These are phyloP conservation scores for Stygiomarasmius scandens DNA, from an alignment of 1,284 basidiomycete species.

Conservation along the genomic window DNA sequence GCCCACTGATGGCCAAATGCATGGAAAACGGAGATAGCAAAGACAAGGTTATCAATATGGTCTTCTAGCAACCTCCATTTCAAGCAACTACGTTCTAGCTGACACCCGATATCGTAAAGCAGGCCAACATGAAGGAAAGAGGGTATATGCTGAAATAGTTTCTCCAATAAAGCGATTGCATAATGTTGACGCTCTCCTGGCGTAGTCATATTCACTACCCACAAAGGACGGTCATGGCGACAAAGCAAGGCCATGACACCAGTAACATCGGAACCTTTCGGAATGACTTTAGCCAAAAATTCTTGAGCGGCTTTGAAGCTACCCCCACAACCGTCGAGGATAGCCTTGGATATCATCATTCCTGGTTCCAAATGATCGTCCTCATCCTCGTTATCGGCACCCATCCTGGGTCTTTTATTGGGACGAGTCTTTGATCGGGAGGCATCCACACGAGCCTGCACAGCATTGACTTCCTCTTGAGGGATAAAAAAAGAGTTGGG, in stretches of 20 bases:
- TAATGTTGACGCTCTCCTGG: conserved; percentile 24
- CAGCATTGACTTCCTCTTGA: background rate
- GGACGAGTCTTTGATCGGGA: background rate
- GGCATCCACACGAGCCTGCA: background rate
- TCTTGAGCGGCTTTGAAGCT: conserved; percentile 36
- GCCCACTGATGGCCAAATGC: conserved; percentile 32
- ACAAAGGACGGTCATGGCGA: conserved; percentile 18
- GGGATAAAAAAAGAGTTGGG: conserved; percentile 11
- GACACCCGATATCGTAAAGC: conserved; percentile 29
- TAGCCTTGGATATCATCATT: too few relatives aligned
- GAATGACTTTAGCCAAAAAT: conserved; percentile 11
- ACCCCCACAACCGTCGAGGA: too few relatives aligned
- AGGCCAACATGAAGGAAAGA: conserved; percentile 14
- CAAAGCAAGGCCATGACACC: conserved; percentile 6
- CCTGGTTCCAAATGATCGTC: too few relatives aligned
- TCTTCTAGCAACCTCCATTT: conserved; percentile 23
- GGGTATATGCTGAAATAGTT: conserved; percentile 20
- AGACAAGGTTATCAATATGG: conserved; percentile 18
- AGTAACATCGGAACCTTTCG: conserved; percentile 1
- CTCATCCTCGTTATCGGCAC: too few relatives aligned
- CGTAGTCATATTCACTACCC: conserved; percentile 21
- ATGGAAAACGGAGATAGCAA: conserved; percentile 29
- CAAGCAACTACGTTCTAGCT: background rate
- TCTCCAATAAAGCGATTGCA: conserved; percentile 19
- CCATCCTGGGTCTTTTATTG: background rate